Conservation (phyloP, 345 rosid species). For the Camelina neglecta region DNA sequence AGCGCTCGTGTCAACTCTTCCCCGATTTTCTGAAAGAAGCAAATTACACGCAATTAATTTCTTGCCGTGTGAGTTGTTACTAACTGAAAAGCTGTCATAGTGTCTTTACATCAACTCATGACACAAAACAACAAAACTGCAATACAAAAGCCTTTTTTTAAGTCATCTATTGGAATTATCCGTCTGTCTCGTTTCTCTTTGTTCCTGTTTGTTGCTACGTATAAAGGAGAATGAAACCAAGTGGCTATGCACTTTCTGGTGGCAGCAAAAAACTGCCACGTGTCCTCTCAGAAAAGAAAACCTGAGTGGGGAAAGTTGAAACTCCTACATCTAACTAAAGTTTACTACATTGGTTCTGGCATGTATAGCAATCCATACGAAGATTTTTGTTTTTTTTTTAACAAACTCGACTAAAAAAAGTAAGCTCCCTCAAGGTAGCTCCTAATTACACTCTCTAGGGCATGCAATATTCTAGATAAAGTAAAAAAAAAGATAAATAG, state of each 20-base stretch:
- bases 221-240: constrained; percentile 29
- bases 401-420: neutral
- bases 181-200: constrained; percentile 42
- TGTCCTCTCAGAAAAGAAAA: constrained; percentile 25
- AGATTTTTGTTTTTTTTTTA: neutral
- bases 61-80: constrained; percentile 41
- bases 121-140: constrained; percentile 36
- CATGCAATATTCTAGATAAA: constrained; percentile 27
- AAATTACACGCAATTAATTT: constrained; percentile 37
- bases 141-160: constrained; percentile 25
- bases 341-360: constrained; percentile 29
- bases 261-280: constrained; percentile 36
- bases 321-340: constrained; percentile 16
- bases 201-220: constrained; percentile 36
- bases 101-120: constrained; percentile 48
- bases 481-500: constrained; percentile 22
- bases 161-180: constrained; percentile 41
- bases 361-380: constrained; percentile 15
- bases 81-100: constrained; percentile 36
- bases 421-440: constrained; percentile 11
- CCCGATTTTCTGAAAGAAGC: constrained; percentile 60
- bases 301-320: constrained; percentile 35
- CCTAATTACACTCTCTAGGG: constrained; percentile 12
- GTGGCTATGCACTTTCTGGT: constrained; percentile 35
- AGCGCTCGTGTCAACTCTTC: constrained; percentile 83